Evolutionary conservation across 129 eudicot species (phyloP).

Genomic region (Rutidosis leptorrhynchoides): DNA sequence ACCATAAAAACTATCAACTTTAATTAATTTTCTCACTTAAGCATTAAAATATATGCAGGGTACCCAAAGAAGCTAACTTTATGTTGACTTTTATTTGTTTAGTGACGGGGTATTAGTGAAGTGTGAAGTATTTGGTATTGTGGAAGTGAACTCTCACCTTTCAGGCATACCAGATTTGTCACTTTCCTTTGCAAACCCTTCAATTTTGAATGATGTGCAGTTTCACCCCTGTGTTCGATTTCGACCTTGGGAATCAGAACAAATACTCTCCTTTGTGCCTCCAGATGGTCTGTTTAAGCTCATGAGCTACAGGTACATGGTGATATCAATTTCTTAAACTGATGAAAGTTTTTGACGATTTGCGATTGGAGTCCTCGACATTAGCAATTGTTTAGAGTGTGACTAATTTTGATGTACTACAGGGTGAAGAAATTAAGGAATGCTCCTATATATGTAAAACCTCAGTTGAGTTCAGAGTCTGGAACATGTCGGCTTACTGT

Average conservation of each 20-base stretch:
- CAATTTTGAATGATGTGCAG: conserved; percentile 80
- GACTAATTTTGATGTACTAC: conserved; percentile 12
- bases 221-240: conserved; percentile 95
- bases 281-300: conserved; percentile 98
- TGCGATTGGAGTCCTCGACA: background rate
- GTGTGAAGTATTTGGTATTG: conserved; percentile 92
- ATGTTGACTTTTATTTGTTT: conserved; percentile 27
- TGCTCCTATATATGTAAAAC: conserved; percentile 89
- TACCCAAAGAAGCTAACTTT: background rate
- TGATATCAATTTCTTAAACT: background rate
- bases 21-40: background rate
- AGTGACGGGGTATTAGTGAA: conserved; percentile 87
- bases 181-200: conserved; percentile 85
- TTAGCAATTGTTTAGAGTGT: background rate
- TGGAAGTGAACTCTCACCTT: conserved; percentile 79
- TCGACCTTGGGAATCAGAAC: conserved; percentile 90
- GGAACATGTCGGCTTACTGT: conserved; percentile 84
- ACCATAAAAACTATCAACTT: conserved; percentile 8
- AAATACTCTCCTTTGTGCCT: conserved; percentile 86
- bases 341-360: background rate
- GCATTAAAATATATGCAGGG: background rate
- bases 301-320: conserved; percentile 83
- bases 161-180: conserved; percentile 94
- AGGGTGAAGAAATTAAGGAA: conserved; percentile 87
- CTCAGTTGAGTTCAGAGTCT: conserved; percentile 79